These are phyloP conservation scores for Penicillium coffeae DNA, from an alignment of 495 filamentous ascomycete genomes.

Conservation along the genomic window DNA sequence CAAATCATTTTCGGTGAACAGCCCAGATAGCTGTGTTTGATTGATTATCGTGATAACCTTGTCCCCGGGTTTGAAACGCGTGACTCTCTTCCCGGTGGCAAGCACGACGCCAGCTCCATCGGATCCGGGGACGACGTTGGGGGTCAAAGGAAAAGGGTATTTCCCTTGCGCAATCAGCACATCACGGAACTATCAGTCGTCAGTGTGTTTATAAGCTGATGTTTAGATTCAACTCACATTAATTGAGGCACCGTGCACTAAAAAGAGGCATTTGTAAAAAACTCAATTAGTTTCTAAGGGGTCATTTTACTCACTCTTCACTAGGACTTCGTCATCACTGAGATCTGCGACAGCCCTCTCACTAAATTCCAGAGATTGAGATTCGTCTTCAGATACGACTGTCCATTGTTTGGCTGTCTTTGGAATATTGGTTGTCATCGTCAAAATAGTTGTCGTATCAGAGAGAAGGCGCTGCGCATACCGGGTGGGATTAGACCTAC, in stretches of 20 bases:
- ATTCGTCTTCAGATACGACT: background rate
- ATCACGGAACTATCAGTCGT: no score
- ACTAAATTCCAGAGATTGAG: background rate
- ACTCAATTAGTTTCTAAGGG: no score
- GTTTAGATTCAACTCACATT: no score
- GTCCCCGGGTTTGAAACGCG: constrained; percentile 54
- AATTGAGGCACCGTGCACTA: no score
- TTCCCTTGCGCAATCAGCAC: background rate
- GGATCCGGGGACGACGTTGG: constrained; percentile 9
- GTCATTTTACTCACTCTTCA: no score
- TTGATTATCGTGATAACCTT: constrained; percentile 62
- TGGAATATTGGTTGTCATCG: no score
- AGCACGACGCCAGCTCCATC: constrained; percentile 44
- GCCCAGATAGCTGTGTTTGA: constrained; percentile 54
- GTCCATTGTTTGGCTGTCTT: background rate
- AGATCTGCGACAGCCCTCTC: background rate
- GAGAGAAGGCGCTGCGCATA: no score
- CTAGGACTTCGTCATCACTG: background rate
- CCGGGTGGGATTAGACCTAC: no score
- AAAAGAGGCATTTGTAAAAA: no score
- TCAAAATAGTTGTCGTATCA: no score
- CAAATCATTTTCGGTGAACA: constrained; percentile 27
- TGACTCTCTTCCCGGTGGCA: constrained; percentile 47
- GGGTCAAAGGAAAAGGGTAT: constrained; percentile 4
- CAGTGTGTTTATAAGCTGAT: no score